These are phyloP conservation scores for Nectriaceae sp. DNA, from an alignment of 2,329 filamentous ascomycete genomes.

Conservation along the genomic window DNA sequence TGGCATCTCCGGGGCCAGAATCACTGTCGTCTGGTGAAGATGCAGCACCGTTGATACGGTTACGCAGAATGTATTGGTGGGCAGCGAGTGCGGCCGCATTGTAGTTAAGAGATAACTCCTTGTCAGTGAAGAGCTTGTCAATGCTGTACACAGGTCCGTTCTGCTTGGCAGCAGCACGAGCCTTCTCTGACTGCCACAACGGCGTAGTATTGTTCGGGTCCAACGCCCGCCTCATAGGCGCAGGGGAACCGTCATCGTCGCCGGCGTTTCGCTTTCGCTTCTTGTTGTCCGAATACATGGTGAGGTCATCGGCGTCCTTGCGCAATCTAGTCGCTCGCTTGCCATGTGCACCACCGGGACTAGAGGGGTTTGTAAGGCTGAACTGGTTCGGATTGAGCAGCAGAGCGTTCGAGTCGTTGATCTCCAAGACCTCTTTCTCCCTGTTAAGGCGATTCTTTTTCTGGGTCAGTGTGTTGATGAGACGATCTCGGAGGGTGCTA, in stretches of 20 bases:
- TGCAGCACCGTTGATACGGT: slow-evolving; percentile 52
- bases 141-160: slow-evolving; percentile 65
- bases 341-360: slow-evolving; percentile 62
- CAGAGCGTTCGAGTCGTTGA: slow-evolving; percentile 65
- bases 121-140: slow-evolving; percentile 71
- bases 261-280: slow-evolving; percentile 63
- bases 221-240: slow-evolving; percentile 54
- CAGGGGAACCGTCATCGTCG: slow-evolving; percentile 66
- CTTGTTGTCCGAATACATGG: slow-evolving; percentile 56
- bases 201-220: slow-evolving; percentile 61
- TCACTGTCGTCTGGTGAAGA: slow-evolving; percentile 56
- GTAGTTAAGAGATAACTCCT: slow-evolving; percentile 67
- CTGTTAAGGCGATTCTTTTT: slow-evolving; percentile 66
- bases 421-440: slow-evolving; percentile 69
- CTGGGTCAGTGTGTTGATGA: slow-evolving; percentile 65
- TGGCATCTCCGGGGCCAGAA: slow-evolving; percentile 52
- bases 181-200: slow-evolving; percentile 63
- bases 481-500: slow-evolving; percentile 63
- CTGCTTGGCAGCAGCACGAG: slow-evolving; percentile 54
- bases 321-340: slow-evolving; percentile 65
- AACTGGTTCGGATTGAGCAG: slow-evolving; percentile 70
- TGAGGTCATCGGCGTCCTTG: slow-evolving; percentile 60
- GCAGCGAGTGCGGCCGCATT: slow-evolving; percentile 63
- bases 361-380: slow-evolving; percentile 64
- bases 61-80: slow-evolving; percentile 62